phyloP scores from a whole-genome alignment of 306 rosid genomes.

The Prunus mira region DNA sequence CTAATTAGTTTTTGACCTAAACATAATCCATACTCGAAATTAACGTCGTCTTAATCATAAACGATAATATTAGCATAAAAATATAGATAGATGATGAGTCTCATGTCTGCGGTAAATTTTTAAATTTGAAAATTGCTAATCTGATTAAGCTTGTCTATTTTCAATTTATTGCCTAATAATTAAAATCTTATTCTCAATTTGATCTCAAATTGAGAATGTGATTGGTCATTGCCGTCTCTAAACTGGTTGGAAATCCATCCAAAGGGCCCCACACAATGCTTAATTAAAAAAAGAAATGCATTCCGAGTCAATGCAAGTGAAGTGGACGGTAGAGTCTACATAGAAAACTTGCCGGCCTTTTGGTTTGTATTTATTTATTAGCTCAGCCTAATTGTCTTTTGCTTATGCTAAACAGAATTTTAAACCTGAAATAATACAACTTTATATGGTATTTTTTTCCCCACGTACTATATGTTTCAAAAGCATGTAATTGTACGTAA shows the following conservation, averaged over 20 bases:
- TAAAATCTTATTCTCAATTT: constrained; percentile 2
- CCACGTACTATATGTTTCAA: not conserved
- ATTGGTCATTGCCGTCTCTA: constrained; percentile 28
- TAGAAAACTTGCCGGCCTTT: constrained; percentile 42
- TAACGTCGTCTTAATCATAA: not conserved
- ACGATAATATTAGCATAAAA: not conserved
- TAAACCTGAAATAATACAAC: not conserved
- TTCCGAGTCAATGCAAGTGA: constrained; percentile 57
- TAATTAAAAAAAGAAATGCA: constrained; percentile 30
- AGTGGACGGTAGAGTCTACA: constrained; percentile 24
- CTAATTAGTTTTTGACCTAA: not conserved
- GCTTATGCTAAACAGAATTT: not conserved
- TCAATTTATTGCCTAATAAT: not conserved
- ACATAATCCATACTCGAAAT: too few species aligned
- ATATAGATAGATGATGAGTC: not conserved
- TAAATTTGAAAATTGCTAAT: not conserved
- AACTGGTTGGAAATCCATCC: not conserved
- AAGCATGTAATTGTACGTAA: not conserved
- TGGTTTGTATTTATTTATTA: constrained; percentile 3
- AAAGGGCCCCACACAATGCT: constrained; percentile 27
- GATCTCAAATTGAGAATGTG: constrained; percentile 6
- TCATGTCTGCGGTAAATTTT: not conserved
- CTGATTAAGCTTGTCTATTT: not conserved
- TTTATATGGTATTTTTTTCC: not conserved
- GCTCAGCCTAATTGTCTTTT: constrained; percentile 19